Evolutionary conservation across 139 green algal genomes (phyloP).

Genomic region (Picochlorum sp.): DNA sequence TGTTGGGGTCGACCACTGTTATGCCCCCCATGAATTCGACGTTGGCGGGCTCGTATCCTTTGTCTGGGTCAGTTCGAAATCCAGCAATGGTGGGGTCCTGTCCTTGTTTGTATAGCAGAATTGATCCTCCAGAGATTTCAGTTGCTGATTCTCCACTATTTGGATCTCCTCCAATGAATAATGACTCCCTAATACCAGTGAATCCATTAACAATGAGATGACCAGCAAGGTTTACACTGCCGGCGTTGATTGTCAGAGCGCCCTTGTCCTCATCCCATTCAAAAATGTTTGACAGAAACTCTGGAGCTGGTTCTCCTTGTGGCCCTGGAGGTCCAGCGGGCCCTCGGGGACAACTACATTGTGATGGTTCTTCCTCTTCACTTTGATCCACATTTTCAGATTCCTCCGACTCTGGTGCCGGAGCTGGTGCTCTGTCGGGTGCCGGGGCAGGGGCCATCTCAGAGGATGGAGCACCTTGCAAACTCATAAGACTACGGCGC

Average conservation of each 20-base stretch:
- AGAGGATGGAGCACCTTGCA: too few relatives aligned
- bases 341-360: neutral
- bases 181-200: neutral
- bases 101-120: constrained; percentile 2
- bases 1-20: neutral
- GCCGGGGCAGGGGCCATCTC: too few relatives aligned
- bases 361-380: neutral
- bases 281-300: constrained; percentile 9
- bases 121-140: constrained; percentile 2
- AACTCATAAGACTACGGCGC: too few relatives aligned
- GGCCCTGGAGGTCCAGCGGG: neutral
- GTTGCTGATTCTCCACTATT: neutral
- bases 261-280: neutral
- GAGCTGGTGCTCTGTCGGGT: too few relatives aligned
- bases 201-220: constrained; percentile 5
- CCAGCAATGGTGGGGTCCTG: neutral
- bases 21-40: neutral
- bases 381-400: too few relatives aligned
- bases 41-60: neutral
- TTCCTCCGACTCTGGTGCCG: too few relatives aligned
- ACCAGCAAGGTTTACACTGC: constrained; percentile 1
- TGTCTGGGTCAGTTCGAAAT: neutral
- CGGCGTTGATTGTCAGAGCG: neutral
- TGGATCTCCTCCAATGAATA: constrained; percentile 14
- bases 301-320: constrained; percentile 1